Evolutionary conservation across 2,329 filamentous ascomycete species (phyloP).

Genomic region (Ophiostoma piceae): DNA sequence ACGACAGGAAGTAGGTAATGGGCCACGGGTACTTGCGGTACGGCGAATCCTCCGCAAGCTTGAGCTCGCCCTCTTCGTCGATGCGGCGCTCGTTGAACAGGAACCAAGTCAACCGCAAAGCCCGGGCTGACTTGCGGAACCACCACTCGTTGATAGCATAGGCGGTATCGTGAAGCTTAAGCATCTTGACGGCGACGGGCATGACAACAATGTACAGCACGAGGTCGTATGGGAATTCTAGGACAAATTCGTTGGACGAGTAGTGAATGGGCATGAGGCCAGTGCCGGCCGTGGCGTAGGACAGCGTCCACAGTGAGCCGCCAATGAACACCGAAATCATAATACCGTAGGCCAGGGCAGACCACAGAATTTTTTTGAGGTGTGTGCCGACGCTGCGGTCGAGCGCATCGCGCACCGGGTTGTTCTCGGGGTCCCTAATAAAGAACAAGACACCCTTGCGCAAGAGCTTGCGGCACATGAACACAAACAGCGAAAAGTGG

Average conservation of each 20-base stretch:
- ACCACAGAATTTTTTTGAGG: constrained; percentile 92
- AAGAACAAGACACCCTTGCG: constrained; percentile 93
- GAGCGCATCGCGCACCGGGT: constrained; percentile 92
- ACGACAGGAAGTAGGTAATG: constrained; percentile 43
- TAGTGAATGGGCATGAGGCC: constrained; percentile 85
- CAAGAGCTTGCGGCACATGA: constrained; percentile 98
- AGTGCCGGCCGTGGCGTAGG: constrained; percentile 49
- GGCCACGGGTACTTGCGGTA: constrained; percentile 37
- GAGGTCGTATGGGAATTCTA: constrained; percentile 91
- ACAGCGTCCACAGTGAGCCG: constrained; percentile 90
- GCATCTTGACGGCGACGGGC: constrained; percentile 75
- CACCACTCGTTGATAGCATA: constrained; percentile 91
- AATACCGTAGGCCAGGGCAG: constrained; percentile 89
- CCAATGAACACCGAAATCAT: constrained; percentile 89
- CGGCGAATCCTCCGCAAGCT: constrained; percentile 39
- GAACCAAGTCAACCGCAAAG: constrained; percentile 81
- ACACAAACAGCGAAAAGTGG: constrained; percentile 96
- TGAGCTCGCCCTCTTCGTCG: constrained; percentile 73
- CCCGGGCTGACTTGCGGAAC: constrained; percentile 80
- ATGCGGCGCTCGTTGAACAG: constrained; percentile 76
- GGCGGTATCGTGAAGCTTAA: constrained; percentile 78
- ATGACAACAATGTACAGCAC: constrained; percentile 97
- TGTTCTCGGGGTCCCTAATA: constrained; percentile 95
- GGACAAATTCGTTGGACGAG: constrained; percentile 82
- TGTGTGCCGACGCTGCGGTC: constrained; percentile 90